A percentile compares a stretch with the other conserved stretches of the same genome.
Conservation (phyloP, 257 asterid genomes). For the Nyctanthes arbortristis region DNA sequence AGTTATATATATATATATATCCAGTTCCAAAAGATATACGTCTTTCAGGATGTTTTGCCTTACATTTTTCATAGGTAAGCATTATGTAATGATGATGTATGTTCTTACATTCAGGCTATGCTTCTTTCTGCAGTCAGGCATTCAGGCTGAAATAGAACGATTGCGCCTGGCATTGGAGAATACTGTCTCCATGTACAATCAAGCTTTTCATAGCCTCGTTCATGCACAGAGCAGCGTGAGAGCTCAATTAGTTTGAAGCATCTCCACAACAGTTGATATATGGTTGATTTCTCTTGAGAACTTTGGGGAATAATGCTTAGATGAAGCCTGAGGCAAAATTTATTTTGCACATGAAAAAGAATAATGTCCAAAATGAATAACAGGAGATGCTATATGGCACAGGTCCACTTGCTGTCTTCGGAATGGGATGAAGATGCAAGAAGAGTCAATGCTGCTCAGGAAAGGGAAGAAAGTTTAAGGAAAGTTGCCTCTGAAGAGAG, state of each 20-base stretch:
- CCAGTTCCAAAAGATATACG: conserved; percentile 16
- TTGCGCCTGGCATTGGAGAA: conserved; percentile 60
- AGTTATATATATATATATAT: conserved; percentile 11
- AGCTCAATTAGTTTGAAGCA: conserved; percentile 23
- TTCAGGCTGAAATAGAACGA: conserved; percentile 57
- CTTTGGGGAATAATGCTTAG: not conserved
- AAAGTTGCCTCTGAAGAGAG: conserved; percentile 61
- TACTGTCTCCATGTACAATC: conserved; percentile 64
- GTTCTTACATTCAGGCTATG: conserved; percentile 15
- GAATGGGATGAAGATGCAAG: conserved; percentile 69
- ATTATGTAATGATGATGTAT: conserved; percentile 4
- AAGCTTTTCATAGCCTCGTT: conserved; percentile 67
- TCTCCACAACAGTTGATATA: not conserved
- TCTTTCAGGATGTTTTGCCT: conserved; percentile 4
- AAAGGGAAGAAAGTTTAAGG: conserved; percentile 67
- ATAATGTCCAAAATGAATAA: not conserved
- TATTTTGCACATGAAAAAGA: conserved; percentile 1
- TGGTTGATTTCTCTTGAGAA: not conserved
- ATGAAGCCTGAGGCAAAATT: not conserved
- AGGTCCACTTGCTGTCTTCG: conserved; percentile 70
- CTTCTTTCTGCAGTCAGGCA: conserved; percentile 42
- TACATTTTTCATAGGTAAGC: conserved; percentile 8
- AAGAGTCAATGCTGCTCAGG: conserved; percentile 63
- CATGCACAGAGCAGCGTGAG: conserved; percentile 66
- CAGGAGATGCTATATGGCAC: conserved; percentile 23